Evolutionary conservation across 768 basidiomycete species (phyloP).

Genomic region (Trametes sanguinea): DNA sequence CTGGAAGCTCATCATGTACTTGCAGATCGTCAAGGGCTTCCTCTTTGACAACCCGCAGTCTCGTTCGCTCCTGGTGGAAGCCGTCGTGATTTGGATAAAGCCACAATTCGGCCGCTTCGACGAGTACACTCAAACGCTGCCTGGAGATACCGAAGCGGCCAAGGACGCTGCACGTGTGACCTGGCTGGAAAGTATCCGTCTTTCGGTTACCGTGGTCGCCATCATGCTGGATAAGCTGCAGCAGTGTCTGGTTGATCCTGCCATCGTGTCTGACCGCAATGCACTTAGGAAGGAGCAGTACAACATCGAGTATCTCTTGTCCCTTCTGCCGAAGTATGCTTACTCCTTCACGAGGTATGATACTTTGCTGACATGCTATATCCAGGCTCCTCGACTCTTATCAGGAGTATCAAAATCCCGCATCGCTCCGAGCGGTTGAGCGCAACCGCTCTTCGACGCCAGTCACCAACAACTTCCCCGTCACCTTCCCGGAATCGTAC

Average conservation of each 20-base stretch:
- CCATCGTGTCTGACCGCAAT: conserved; percentile 59
- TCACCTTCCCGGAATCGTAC: conserved; percentile 92
- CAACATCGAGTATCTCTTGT: conserved; percentile 84
- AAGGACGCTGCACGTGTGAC: conserved; percentile 76
- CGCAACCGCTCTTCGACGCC: conserved; percentile 61
- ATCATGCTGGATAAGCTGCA: conserved; percentile 91
- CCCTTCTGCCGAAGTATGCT: conserved; percentile 79
- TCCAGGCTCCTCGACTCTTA: conserved; percentile 84
- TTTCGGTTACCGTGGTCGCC: conserved; percentile 86
- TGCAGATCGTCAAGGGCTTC: conserved; percentile 88
- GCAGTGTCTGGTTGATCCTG: conserved; percentile 70
- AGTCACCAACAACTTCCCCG: conserved; percentile 59
- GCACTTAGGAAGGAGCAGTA: conserved; percentile 82
- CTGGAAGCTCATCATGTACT: conserved; percentile 92
- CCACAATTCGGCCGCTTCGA: conserved; percentile 93
- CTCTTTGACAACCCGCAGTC: conserved; percentile 83
- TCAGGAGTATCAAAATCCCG: conserved; percentile 73
- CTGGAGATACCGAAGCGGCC: conserved; percentile 64
- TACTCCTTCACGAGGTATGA: not conserved
- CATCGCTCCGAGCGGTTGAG: conserved; percentile 69
- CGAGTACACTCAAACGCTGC: conserved; percentile 65
- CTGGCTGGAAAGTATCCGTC: conserved; percentile 90
- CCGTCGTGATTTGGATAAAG: conserved; percentile 91
- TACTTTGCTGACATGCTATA: not conserved
- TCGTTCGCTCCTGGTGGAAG: conserved; percentile 79